Conservation (phyloP, 2,329 filamentous ascomycete genomes). For the Fusarium austroafricanum region DNA sequence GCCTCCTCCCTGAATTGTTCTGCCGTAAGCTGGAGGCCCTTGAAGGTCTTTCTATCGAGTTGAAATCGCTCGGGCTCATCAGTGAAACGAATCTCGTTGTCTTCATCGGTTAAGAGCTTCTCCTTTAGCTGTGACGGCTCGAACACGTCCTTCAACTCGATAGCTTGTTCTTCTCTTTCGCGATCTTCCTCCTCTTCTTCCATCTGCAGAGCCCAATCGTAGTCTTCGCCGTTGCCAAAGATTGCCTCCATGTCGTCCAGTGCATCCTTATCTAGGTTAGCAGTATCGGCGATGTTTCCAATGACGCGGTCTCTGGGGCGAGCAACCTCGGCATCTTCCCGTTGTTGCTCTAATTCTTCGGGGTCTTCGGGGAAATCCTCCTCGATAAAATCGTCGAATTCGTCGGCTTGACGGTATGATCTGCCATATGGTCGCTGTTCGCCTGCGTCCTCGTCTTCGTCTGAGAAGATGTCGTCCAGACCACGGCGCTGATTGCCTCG, state of each 20-base stretch:
- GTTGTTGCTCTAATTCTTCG: conserved; percentile 77
- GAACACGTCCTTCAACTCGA: conserved; percentile 97
- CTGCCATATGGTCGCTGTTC: conserved; percentile 65
- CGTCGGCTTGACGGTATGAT: conserved; percentile 74
- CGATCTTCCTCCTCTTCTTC: conserved; percentile 88
- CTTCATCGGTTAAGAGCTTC: conserved; percentile 93
- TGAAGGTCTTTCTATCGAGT: conserved; percentile 88
- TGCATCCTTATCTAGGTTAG: conserved; percentile 89
- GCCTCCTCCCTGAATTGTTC: conserved; percentile 93
- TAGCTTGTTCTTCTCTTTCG: conserved; percentile 80
- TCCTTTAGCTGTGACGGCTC: conserved; percentile 95
- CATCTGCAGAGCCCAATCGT: conserved; percentile 90
- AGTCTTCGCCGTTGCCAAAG: conserved; percentile 95
- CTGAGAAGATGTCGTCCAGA: conserved; percentile 93
- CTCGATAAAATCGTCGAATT: conserved; percentile 96
- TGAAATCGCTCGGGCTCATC: conserved; percentile 97
- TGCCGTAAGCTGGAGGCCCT: conserved; percentile 80
- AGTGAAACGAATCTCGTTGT: conserved; percentile 87
- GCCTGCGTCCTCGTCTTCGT: conserved; percentile 83
- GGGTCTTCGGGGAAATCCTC: conserved; percentile 93
- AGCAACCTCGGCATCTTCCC: conserved; percentile 90
- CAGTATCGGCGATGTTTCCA: conserved; percentile 78
- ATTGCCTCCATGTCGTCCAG: conserved; percentile 96
- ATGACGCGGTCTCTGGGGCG: conserved; percentile 79
- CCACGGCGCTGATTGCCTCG: conserved; percentile 74